These are phyloP conservation scores for Dictyophora rubrovolvata DNA, from an alignment of 768 basidiomycete species.

Conservation along the genomic window DNA sequence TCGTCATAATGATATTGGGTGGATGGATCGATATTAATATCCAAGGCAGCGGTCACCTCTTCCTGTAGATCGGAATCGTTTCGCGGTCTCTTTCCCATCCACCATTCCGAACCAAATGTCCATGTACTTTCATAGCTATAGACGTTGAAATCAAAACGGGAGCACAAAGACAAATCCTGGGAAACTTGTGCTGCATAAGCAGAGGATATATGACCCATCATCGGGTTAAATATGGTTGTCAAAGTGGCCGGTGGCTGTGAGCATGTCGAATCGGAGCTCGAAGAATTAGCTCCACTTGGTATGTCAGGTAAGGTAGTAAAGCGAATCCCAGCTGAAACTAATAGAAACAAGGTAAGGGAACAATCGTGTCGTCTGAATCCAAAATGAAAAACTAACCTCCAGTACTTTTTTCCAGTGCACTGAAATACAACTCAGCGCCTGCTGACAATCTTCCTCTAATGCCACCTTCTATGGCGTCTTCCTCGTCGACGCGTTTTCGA, in stretches of 20 bases:
- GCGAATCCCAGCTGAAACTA: constrained; percentile 89
- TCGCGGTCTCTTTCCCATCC: constrained; percentile 52
- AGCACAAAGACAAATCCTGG: constrained; percentile 74
- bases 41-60: constrained; percentile 3
- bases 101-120: constrained; percentile 95
- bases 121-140: constrained; percentile 97
- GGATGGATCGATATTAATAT: background rate
- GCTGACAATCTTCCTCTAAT: constrained; percentile 83
- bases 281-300: constrained; percentile 22
- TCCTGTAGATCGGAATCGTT: constrained; percentile 10
- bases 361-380: background rate
- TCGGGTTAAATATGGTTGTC: constrained; percentile 90
- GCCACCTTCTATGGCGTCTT: constrained; percentile 87
- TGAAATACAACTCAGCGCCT: constrained; percentile 90
- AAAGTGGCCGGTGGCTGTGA: constrained; percentile 89
- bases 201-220: constrained; percentile 86
- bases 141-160: constrained; percentile 91
- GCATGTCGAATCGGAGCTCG: constrained; percentile 31
- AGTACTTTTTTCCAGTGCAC: constrained; percentile 84
- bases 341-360: background rate
- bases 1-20: constrained; percentile 20
- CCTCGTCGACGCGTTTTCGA: constrained; percentile 87
- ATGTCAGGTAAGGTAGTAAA: constrained; percentile 87
- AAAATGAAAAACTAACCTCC: constrained; percentile 50
- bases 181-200: constrained; percentile 88